phyloP scores from a whole-genome alignment of 805 yeast species.

The Myxozyma monticola region DNA sequence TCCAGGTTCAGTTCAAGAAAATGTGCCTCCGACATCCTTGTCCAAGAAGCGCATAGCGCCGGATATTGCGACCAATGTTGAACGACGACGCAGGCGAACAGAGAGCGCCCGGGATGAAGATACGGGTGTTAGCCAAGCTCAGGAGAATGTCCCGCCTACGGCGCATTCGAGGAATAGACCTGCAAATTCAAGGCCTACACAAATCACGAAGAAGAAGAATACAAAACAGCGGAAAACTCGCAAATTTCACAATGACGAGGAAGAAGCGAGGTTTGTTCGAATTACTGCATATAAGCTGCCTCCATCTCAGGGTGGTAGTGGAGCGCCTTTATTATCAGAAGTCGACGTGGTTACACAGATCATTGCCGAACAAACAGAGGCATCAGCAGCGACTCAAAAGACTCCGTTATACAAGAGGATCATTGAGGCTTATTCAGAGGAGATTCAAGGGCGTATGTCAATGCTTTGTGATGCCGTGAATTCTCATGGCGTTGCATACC shows the following conservation, averaged over 20 bases:
- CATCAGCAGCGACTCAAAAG: neutral
- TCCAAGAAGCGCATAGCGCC: too few species aligned
- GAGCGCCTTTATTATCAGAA: constrained; percentile 14
- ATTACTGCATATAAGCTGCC: constrained; percentile 14
- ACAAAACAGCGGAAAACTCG: too few species aligned
- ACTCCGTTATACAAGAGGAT: constrained; percentile 4
- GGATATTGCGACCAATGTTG: too few species aligned
- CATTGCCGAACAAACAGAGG: constrained; percentile 15
- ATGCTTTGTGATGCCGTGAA: constrained; percentile 24
- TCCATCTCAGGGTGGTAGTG: constrained; percentile 3
- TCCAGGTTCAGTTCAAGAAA: too few species aligned
- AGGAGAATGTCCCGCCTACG: too few species aligned
- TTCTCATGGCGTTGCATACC: constrained; percentile 10
- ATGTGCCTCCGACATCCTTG: too few species aligned
- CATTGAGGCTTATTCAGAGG: constrained; percentile 21
- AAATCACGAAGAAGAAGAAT: too few species aligned
- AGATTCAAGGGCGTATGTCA: constrained; percentile 16
- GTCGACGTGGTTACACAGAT: constrained; percentile 25
- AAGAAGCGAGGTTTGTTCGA: constrained; percentile 13
- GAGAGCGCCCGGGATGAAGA: too few species aligned
- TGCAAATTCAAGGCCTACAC: too few species aligned
- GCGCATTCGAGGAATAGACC: too few species aligned
- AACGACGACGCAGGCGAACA: too few species aligned
- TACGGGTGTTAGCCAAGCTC: too few species aligned
- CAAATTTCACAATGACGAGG: neutral